Percentiles rank a stretch among this genome's conserved stretches.
Conservation (phyloP, 495 filamentous ascomycete species). For the Peziza echinospora region DNA sequence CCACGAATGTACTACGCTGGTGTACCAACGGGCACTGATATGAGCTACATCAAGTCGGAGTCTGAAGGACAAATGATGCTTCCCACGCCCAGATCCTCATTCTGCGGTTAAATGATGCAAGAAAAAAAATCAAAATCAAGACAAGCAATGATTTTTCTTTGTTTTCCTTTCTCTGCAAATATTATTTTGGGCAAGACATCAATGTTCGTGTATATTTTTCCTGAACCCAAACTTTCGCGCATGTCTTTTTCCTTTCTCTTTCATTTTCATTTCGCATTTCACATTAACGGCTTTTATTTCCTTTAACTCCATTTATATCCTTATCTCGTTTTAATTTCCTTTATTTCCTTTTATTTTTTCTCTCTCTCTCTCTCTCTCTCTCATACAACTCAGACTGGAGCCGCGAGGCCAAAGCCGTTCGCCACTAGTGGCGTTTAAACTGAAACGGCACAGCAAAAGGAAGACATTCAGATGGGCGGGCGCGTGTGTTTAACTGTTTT, state of each 20-base stretch:
- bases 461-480: too few relatives aligned
- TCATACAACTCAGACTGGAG: too few relatives aligned
- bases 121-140: too few relatives aligned
- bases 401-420: too few relatives aligned
- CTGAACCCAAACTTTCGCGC: neutral
- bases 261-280: slow-evolving; percentile 1
- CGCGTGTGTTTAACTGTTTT: too few relatives aligned
- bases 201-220: slow-evolving; percentile 1
- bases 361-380: neutral
- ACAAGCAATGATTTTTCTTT: too few relatives aligned
- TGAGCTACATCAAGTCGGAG: slow-evolving; percentile 17
- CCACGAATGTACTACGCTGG: slow-evolving; percentile 13
- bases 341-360: neutral
- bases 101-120: slow-evolving; percentile 2
- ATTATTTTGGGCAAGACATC: neutral
- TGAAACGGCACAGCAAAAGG: too few relatives aligned
- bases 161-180: neutral
- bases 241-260: neutral
- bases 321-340: neutral
- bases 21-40: slow-evolving; percentile 6
- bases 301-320: neutral
- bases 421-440: too few relatives aligned
- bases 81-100: slow-evolving; percentile 14
- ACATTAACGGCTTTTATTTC: slow-evolving; percentile 1
- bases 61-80: slow-evolving; percentile 13